Conservation (phyloP, 768 basidiomycete species). For the Psilocybe sp. region DNA sequence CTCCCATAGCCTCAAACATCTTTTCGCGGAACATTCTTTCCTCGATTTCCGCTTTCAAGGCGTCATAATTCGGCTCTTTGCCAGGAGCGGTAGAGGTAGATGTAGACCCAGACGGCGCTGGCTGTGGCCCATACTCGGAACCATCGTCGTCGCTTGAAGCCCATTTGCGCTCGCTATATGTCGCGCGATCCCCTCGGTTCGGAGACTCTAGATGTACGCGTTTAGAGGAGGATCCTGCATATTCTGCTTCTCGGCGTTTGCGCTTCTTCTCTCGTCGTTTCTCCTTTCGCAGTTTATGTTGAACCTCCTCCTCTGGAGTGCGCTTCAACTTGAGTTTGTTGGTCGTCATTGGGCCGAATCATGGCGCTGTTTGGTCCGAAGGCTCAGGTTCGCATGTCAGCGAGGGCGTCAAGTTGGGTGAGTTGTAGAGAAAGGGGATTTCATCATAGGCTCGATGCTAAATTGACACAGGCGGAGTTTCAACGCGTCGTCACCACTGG, state of each 20-base stretch:
- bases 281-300: conserved; percentile 36
- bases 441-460: too few species aligned
- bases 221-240: conserved; percentile 21
- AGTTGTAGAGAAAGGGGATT: too few species aligned
- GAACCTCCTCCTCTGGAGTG: conserved; percentile 58
- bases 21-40: conserved; percentile 69
- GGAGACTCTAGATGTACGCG: conserved; percentile 16
- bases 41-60: conserved; percentile 53
- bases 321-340: conserved; percentile 62
- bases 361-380: too few species aligned
- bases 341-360: conserved; percentile 30
- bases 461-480: too few species aligned
- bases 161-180: conserved; percentile 38
- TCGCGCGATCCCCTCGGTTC: conserved; percentile 12
- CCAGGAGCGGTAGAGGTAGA: conserved; percentile 11
- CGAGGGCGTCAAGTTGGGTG: too few species aligned
- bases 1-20: conserved; percentile 68
- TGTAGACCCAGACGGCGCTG: conserved; percentile 5
- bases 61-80: conserved; percentile 42
- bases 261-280: conserved; percentile 26
- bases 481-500: too few species aligned
- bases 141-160: conserved; percentile 45
- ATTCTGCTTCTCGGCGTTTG: conserved; percentile 16
- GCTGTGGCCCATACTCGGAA: conserved; percentile 20
- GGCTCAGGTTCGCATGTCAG: too few species aligned